Conservation (phyloP, 1,139 yeast genomes). For the Kodamaea anthophila region DNA sequence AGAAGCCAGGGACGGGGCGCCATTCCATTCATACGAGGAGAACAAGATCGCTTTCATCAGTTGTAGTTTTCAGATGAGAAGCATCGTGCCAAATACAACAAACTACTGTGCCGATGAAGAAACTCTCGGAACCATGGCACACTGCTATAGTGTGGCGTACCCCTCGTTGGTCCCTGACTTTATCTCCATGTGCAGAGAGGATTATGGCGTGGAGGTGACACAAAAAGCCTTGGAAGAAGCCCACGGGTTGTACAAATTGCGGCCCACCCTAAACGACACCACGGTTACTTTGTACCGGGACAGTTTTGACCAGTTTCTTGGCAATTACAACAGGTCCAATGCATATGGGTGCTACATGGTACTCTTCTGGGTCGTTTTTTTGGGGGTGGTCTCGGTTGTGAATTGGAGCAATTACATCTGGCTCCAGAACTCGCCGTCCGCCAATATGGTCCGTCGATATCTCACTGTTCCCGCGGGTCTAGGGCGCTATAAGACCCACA, state of each 20-base stretch:
- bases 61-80: constrained; percentile 24
- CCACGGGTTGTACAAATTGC: constrained; percentile 36
- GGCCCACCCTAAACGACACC: constrained; percentile 20
- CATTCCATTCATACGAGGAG: constrained; percentile 25
- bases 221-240: constrained; percentile 24
- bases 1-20: constrained; percentile 31
- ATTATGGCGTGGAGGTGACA: constrained; percentile 23
- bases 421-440: constrained; percentile 18
- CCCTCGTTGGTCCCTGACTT: constrained; percentile 20
- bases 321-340: constrained; percentile 34
- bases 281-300: constrained; percentile 13
- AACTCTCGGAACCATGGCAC: constrained; percentile 38
- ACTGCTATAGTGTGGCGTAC: constrained; percentile 27
- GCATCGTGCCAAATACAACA: constrained; percentile 8
- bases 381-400: constrained; percentile 19
- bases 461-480: constrained; percentile 45
- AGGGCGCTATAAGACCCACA: constrained; percentile 31
- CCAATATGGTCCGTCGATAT: constrained; percentile 30
- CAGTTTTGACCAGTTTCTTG: constrained; percentile 32
- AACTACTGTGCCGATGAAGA: constrained; percentile 10
- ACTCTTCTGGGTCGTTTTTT: constrained; percentile 27
- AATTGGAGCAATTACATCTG: constrained; percentile 29
- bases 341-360: constrained; percentile 27
- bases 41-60: constrained; percentile 26
- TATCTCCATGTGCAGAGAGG: constrained; percentile 21